Conservation (phyloP, 2,329 filamentous ascomycete species). For the Xylaria sp. region DNA sequence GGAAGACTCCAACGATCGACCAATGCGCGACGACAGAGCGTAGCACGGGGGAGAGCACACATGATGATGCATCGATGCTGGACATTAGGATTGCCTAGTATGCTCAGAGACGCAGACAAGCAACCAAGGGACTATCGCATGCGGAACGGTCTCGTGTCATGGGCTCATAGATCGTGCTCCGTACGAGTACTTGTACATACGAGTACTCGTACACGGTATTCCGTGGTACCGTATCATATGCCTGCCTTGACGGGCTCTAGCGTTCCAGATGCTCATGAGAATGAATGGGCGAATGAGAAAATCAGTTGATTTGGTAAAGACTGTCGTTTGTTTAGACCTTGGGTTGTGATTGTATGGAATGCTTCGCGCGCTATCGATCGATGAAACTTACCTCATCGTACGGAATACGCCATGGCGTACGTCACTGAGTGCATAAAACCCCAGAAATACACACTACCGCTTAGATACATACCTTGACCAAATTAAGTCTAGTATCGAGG, state of each 20-base stretch:
- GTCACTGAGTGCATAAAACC: too few relatives aligned
- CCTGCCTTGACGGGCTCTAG: not conserved
- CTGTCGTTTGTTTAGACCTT: not conserved
- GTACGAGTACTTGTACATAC: not conserved
- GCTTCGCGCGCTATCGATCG: not conserved
- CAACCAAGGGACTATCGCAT: not conserved
- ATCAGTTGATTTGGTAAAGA: too few relatives aligned
- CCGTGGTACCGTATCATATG: not conserved
- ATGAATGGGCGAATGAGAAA: too few relatives aligned
- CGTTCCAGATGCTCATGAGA: not conserved
- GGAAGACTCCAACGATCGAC: not conserved
- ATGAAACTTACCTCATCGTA: too few relatives aligned
- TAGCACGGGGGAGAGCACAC: constrained; percentile 7
- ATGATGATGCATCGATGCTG: constrained; percentile 1
- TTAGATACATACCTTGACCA: too few relatives aligned
- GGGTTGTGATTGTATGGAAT: not conserved
- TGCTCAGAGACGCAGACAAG: not conserved
- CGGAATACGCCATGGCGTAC: too few relatives aligned
- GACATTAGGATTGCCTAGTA: not conserved
- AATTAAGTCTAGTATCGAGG: too few relatives aligned
- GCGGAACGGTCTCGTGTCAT: not conserved
- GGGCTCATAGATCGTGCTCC: not conserved
- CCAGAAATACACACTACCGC: too few relatives aligned
- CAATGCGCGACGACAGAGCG: not conserved
- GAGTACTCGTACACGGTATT: not conserved